These are phyloP conservation scores for Acidiella bohemica DNA, from an alignment of 495 filamentous ascomycete species.

Conservation along the genomic window DNA sequence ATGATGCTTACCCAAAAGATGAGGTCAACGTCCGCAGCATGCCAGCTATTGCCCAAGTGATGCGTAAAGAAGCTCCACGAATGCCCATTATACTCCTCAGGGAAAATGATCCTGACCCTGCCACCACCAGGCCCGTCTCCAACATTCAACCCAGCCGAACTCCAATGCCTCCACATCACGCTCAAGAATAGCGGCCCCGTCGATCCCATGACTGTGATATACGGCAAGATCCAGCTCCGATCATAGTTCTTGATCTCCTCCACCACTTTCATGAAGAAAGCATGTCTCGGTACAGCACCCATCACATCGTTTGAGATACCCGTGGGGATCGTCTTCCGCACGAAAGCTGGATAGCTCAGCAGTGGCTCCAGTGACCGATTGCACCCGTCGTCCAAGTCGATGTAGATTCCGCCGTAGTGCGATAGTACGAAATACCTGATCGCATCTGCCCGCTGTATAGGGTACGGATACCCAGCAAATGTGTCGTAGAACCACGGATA, in stretches of 20 bases:
- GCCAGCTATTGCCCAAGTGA: constrained; percentile 63
- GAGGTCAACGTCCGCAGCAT: constrained; percentile 55
- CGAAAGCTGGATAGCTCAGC: constrained; percentile 68
- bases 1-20: constrained; percentile 54
- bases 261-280: constrained; percentile 66
- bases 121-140: constrained; percentile 22
- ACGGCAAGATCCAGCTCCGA: constrained; percentile 65
- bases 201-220: constrained; percentile 79
- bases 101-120: constrained; percentile 38
- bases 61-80: constrained; percentile 70
- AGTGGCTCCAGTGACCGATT: constrained; percentile 69
- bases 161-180: constrained; percentile 52
- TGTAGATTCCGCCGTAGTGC: constrained; percentile 75
- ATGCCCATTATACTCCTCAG: constrained; percentile 54
- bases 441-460: constrained; percentile 75
- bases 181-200: constrained; percentile 77
- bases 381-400: constrained; percentile 84
- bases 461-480: constrained; percentile 66
- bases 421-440: constrained; percentile 81
- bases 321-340: constrained; percentile 65
- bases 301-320: constrained; percentile 87
- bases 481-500: constrained; percentile 77
- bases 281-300: constrained; percentile 65
- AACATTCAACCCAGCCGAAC: constrained; percentile 10
- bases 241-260: constrained; percentile 57